Percentiles rank a stretch among this genome's conserved stretches.
Conservation (phyloP, 768 basidiomycete species). For the Kwoniella mangroviensis region DNA sequence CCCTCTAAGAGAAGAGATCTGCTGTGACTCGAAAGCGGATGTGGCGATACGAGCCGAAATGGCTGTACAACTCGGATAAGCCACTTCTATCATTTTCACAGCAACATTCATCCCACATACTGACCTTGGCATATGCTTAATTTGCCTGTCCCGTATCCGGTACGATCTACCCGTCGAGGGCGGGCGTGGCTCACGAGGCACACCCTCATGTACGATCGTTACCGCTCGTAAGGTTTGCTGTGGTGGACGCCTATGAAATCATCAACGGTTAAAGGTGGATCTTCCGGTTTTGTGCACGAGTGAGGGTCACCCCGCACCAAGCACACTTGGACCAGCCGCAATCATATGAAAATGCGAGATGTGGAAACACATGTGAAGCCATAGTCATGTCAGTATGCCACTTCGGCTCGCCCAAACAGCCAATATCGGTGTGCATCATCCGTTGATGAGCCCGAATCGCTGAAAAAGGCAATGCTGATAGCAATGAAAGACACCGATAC, state of each 20-base stretch:
- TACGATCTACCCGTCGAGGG: not conserved
- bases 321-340: too few relatives aligned
- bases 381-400: not conserved
- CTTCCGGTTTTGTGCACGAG: too few relatives aligned
- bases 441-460: too few relatives aligned
- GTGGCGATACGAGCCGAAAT: slow-evolving; percentile 8
- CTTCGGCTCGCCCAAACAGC: not conserved
- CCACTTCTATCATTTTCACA: slow-evolving; percentile 2
- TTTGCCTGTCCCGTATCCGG: slow-evolving; percentile 13
- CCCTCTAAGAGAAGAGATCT: not conserved
- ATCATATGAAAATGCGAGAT: not conserved
- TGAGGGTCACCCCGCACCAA: too few relatives aligned
- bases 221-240: not conserved
- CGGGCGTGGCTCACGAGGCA: not conserved
- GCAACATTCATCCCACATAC: not conserved
- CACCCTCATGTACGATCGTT: not conserved
- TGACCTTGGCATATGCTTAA: not conserved
- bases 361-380: slow-evolving; percentile 4
- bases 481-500: too few relatives aligned
- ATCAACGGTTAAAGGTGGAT: not conserved
- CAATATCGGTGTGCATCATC: too few relatives aligned
- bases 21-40: not conserved
- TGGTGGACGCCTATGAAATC: not conserved
- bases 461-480: too few relatives aligned
- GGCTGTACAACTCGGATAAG: not conserved